Evolutionary conservation across 306 rosid genomes (phyloP).

Genomic region (Dalbergia oliveri): DNA sequence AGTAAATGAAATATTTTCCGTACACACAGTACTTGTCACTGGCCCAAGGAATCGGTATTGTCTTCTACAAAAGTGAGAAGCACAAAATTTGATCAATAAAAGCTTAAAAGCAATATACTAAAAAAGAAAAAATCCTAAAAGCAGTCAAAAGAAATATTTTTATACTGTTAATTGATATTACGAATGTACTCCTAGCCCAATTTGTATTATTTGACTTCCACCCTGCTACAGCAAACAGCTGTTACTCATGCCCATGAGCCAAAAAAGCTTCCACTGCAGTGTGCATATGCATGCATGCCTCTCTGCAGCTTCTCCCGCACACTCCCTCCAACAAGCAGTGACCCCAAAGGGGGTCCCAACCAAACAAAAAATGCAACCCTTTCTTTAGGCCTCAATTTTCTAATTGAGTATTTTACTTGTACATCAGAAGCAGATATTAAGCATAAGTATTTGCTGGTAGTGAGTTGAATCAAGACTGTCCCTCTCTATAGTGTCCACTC

Average conservation of each 20-base stretch:
- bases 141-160: conserved; percentile 60
- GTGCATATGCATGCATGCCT: conserved; percentile 1
- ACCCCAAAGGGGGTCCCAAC: conserved; percentile 2
- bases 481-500: too few relatives aligned
- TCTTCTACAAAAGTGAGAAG: conserved; percentile 41
- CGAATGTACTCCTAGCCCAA: conserved; percentile 38
- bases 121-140: not conserved
- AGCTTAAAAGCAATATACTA: too few relatives aligned
- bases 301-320: not conserved
- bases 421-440: too few relatives aligned
- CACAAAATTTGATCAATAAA: conserved; percentile 33
- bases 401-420: too few relatives aligned
- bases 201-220: conserved; percentile 47
- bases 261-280: conserved; percentile 26
- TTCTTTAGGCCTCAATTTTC: conserved; percentile 25
- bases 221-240: conserved; percentile 33
- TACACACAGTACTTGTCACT: conserved; percentile 42
- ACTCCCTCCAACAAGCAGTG: too few relatives aligned
- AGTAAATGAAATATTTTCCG: conserved; percentile 21
- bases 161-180: conserved; percentile 33
- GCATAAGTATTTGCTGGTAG: too few relatives aligned
- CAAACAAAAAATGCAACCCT: conserved; percentile 12
- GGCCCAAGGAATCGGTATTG: conserved; percentile 14
- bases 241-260: not conserved
- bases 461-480: too few relatives aligned